Evolutionary conservation across 306 rosid genomes (phyloP).

Genomic region (Albizia julibrissin): DNA sequence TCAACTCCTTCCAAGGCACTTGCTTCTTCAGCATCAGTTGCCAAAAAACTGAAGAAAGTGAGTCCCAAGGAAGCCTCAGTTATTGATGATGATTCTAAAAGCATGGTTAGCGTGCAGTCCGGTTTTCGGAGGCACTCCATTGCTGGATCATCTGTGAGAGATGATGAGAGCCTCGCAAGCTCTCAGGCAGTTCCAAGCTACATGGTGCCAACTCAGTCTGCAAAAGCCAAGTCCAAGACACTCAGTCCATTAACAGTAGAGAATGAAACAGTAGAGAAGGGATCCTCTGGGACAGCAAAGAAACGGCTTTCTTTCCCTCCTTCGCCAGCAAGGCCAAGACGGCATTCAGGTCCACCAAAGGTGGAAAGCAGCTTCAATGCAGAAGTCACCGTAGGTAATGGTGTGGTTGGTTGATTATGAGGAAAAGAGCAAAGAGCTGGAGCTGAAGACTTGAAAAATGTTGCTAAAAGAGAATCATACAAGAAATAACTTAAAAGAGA

Average conservation of each 20-base stretch:
- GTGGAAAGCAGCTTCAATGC: conserved; percentile 60
- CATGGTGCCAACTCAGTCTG: conserved; percentile 87
- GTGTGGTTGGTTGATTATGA: conserved; percentile 45
- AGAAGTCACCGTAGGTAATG: conserved; percentile 48
- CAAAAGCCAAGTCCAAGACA: conserved; percentile 81
- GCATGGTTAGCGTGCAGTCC: conserved; percentile 72
- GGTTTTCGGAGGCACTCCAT: conserved; percentile 84
- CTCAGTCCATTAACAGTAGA: conserved; percentile 62
- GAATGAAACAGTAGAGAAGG: conserved; percentile 61
- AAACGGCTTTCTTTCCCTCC: conserved; percentile 79
- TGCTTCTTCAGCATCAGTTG: conserved; percentile 36
- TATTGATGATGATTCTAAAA: conserved; percentile 71
- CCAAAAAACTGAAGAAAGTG: conserved; percentile 60
- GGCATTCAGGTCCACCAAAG: conserved; percentile 84
- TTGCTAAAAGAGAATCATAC: conserved; percentile 15
- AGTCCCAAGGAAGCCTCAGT: conserved; percentile 64
- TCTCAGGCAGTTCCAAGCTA: conserved; percentile 76
- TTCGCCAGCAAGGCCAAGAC: conserved; percentile 77
- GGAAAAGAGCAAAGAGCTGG: conserved; percentile 31
- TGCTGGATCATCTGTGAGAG: conserved; percentile 69
- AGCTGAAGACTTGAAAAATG: conserved; percentile 35
- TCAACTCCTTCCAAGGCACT: conserved; percentile 72
- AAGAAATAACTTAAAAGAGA: conserved; percentile 25
- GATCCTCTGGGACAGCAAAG: conserved; percentile 60
- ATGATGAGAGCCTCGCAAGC: conserved; percentile 80